Percentiles rank a stretch among this genome's conserved stretches.
Conservation (phyloP, 2,329 filamentous ascomycete genomes). For the Talaromyces atroroseus region DNA sequence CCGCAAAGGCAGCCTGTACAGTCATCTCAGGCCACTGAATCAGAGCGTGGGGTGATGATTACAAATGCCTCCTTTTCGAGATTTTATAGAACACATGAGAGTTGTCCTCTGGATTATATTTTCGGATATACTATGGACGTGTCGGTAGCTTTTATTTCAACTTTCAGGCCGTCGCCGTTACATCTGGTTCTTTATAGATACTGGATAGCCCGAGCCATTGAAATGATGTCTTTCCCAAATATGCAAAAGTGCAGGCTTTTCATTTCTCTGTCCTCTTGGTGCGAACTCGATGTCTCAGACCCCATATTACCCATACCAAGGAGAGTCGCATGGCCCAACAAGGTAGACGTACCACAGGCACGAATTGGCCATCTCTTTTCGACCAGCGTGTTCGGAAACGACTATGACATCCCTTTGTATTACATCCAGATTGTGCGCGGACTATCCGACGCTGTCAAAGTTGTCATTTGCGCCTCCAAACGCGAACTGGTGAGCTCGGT, state of each 20-base stretch:
- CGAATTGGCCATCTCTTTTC: not conserved
- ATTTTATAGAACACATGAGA: not conserved
- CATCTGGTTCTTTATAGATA: not conserved
- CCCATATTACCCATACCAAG: not conserved
- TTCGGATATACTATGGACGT: too few relatives aligned
- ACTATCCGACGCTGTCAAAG: not conserved
- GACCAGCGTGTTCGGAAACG: not conserved
- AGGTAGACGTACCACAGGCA: not conserved
- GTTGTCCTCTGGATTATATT: not conserved
- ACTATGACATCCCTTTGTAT: not conserved
- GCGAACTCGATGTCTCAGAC: too few relatives aligned
- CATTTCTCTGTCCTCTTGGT: not conserved
- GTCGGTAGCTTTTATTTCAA: not conserved
- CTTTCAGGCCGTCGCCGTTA: not conserved
- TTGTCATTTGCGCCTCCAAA: not conserved
- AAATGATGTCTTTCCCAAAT: not conserved
- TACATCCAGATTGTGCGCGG: constrained; percentile 1
- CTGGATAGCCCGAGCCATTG: not conserved
- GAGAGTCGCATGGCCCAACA: not conserved
- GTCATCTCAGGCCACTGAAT: too few relatives aligned
- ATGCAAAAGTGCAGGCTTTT: not conserved
- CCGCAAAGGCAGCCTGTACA: too few relatives aligned
- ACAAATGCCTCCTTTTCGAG: too few relatives aligned
- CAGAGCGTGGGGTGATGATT: too few relatives aligned
- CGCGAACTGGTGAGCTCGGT: not conserved